Conservation (phyloP, 2,329 filamentous ascomycete genomes). For the Xylaria sp. region DNA sequence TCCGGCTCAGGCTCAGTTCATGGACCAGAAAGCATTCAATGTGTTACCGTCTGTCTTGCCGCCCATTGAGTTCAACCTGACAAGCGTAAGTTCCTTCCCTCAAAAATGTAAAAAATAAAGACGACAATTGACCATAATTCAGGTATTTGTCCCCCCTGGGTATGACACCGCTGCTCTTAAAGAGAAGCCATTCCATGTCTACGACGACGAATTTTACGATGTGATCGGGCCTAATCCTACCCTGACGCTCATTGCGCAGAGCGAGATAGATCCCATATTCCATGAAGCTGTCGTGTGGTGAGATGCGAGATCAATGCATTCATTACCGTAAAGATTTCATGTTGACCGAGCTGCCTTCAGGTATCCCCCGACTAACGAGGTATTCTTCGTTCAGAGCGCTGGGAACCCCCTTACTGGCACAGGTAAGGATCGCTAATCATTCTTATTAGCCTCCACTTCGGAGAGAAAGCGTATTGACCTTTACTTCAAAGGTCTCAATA, state of each 20-base stretch:
- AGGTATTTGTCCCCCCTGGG: constrained; percentile 59
- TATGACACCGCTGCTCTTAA: constrained; percentile 52
- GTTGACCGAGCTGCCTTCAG: constrained; percentile 40
- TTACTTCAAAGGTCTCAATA: constrained; percentile 54
- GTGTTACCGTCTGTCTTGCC: constrained; percentile 54
- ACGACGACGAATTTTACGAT: constrained; percentile 61
- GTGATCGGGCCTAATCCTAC: constrained; percentile 62
- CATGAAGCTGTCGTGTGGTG: constrained; percentile 68
- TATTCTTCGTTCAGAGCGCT: constrained; percentile 66
- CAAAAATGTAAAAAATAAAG: not conserved
- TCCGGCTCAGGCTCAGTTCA: constrained; percentile 55
- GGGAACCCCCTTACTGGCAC: constrained; percentile 60
- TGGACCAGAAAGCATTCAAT: constrained; percentile 59
- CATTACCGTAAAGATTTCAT: not conserved
- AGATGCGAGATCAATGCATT: not conserved
- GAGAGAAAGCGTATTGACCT: not conserved
- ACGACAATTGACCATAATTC: constrained; percentile 27
- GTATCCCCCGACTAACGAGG: constrained; percentile 59
- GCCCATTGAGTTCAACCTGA: constrained; percentile 52
- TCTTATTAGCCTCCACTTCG: rapidly evolving
- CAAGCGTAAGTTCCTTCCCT: constrained; percentile 47
- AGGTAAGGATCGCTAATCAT: constrained; percentile 30
- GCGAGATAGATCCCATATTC: constrained; percentile 59
- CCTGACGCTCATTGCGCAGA: constrained; percentile 60
- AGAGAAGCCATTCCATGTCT: constrained; percentile 58